These are phyloP conservation scores for Plicaturopsis crispa DNA, from an alignment of 768 basidiomycete genomes.

Conservation along the genomic window DNA sequence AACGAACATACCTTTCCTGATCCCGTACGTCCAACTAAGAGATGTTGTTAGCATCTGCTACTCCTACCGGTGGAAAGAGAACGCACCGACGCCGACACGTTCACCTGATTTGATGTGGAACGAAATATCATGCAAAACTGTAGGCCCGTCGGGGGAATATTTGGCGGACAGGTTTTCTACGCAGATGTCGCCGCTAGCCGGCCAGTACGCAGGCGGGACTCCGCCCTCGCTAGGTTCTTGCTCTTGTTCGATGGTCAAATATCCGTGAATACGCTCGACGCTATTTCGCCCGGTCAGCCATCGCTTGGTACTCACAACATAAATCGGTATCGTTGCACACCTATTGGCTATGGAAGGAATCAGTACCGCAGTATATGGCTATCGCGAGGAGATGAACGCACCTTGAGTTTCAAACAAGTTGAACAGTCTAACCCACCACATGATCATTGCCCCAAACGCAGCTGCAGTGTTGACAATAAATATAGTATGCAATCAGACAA, in stretches of 20 bases:
- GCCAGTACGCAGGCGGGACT: constrained; percentile 46
- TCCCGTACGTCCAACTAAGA: constrained; percentile 50
- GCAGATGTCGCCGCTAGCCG: constrained; percentile 33
- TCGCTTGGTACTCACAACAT: constrained; percentile 1
- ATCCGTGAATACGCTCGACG: constrained; percentile 35
- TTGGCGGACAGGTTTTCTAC: constrained; percentile 37
- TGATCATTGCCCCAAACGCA: constrained; percentile 34
- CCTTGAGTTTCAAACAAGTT: constrained; percentile 39
- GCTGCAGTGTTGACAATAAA: constrained; percentile 36
- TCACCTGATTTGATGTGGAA: constrained; percentile 48
- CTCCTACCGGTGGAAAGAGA: too few relatives aligned
- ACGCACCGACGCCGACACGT: constrained; percentile 45
- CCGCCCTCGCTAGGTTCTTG: constrained; percentile 23
- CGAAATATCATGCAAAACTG: constrained; percentile 46
- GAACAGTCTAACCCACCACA: constrained; percentile 32
- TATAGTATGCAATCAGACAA: constrained; percentile 10
- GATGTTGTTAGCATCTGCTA: constrained; percentile 1
- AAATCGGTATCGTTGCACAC: not conserved
- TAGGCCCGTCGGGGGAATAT: constrained; percentile 35
- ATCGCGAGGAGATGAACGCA: constrained; percentile 15
- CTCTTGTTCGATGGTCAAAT: constrained; percentile 42
- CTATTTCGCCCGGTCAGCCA: constrained; percentile 11
- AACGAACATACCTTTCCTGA: constrained; percentile 36
- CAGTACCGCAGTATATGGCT: not conserved
- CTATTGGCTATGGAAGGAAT: constrained; percentile 7